Evolutionary conservation across 805 yeast genomes (phyloP).

Genomic region (Yamadazyma akitaensis): DNA sequence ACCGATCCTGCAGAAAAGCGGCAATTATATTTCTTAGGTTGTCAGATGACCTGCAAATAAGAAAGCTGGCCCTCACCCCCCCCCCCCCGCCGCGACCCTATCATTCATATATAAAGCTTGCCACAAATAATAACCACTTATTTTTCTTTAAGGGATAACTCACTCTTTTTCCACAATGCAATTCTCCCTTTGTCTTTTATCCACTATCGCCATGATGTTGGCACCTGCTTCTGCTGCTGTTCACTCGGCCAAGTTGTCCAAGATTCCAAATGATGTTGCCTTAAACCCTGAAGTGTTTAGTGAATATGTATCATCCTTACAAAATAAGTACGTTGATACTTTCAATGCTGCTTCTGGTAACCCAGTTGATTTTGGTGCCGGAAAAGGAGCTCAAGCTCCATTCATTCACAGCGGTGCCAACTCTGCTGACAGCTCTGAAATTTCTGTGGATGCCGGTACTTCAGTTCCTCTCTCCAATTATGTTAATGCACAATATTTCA

Average conservation of each 20-base stretch:
- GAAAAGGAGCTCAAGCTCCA: slow-evolving; percentile 39
- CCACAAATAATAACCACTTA: slow-evolving; percentile 1
- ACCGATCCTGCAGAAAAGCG: too few relatives aligned
- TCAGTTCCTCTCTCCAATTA: slow-evolving; percentile 83
- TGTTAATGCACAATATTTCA: slow-evolving; percentile 92
- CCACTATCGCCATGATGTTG: slow-evolving; percentile 41
- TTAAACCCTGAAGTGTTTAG: slow-evolving; percentile 48
- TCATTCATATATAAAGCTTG: background rate
- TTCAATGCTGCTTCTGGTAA: slow-evolving; percentile 38
- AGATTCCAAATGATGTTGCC: slow-evolving; percentile 55
- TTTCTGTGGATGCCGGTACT: background rate
- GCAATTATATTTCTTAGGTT: background rate
- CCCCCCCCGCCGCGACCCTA: background rate
- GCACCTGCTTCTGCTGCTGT: slow-evolving; percentile 43
- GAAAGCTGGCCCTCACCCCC: background rate
- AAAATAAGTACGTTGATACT: slow-evolving; percentile 55
- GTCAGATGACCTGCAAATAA: background rate
- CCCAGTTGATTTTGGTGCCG: slow-evolving; percentile 18
- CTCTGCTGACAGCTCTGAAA: slow-evolving; percentile 21
- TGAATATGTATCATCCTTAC: slow-evolving; percentile 56
- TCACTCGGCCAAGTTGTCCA: slow-evolving; percentile 56
- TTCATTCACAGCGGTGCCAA: slow-evolving; percentile 23
- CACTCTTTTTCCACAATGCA: slow-evolving; percentile 8
- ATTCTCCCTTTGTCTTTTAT: slow-evolving; percentile 28
- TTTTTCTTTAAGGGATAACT: background rate